Percentiles rank a stretch among this genome's conserved stretches.
Evolutionary conservation across 345 rosid species (phyloP).

Genomic region (Gossypium rotundifolium): DNA sequence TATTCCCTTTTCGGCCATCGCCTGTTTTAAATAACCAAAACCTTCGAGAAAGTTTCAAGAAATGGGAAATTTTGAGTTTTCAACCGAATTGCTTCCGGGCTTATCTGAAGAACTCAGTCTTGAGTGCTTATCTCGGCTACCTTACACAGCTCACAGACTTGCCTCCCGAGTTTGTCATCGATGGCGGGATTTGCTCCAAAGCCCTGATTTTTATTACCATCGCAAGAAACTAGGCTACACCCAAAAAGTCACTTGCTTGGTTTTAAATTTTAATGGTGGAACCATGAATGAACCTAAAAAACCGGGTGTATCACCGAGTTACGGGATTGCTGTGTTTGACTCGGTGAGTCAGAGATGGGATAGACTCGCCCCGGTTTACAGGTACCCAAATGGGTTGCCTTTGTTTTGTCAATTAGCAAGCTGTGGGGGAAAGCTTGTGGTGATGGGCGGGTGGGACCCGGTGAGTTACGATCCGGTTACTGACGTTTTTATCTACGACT

Average conservation of each 20-base stretch:
- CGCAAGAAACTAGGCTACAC: conserved; percentile 31
- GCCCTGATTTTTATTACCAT: conserved; percentile 40
- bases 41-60: conserved; percentile 2
- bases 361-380: conserved; percentile 31
- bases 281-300: conserved; percentile 14
- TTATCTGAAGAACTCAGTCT: conserved; percentile 50
- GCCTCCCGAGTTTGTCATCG: conserved; percentile 46
- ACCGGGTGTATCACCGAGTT: conserved; percentile 25
- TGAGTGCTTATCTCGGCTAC: conserved; percentile 51
- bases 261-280: conserved; percentile 25
- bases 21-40: not conserved
- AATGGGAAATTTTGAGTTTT: conserved; percentile 18
- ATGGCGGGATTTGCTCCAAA: conserved; percentile 43
- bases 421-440: conserved; percentile 47
- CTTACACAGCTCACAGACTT: conserved; percentile 31
- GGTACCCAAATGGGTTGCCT: conserved; percentile 47
- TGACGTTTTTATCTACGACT: conserved; percentile 50
- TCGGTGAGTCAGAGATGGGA: conserved; percentile 38
- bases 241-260: conserved; percentile 45
- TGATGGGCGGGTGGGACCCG: conserved; percentile 73
- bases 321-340: conserved; percentile 38
- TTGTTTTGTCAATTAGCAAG: conserved; percentile 54
- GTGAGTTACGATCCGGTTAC: conserved; percentile 41
- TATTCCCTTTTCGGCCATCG: not conserved
- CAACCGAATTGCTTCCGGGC: conserved; percentile 36